Conservation (phyloP, 2,329 filamentous ascomycete species). For the Pyrenochaeta sp. region DNA sequence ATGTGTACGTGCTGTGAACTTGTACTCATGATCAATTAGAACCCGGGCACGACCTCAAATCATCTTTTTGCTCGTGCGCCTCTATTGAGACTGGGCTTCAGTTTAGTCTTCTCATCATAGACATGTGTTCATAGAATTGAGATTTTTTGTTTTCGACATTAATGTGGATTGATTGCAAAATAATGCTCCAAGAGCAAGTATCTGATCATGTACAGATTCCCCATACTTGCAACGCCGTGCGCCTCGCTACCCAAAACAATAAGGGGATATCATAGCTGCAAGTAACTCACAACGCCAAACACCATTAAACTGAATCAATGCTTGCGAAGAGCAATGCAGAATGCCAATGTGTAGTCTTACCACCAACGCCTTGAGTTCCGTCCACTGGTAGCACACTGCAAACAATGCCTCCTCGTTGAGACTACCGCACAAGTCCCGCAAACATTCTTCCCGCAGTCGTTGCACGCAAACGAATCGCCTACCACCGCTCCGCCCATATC, state of each 20-base stretch:
- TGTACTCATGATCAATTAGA: slow-evolving; percentile 1
- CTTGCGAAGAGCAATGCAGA: too few relatives aligned
- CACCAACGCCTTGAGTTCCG: slow-evolving; percentile 24
- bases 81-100: too few relatives aligned
- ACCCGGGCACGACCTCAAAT: slow-evolving; percentile 21
- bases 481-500: slow-evolving; percentile 34
- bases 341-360: slow-evolving; percentile 1
- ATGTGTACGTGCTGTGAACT: too few relatives aligned
- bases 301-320: neutral
- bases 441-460: slow-evolving; percentile 49
- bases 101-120: neutral
- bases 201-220: neutral
- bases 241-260: neutral
- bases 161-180: too few relatives aligned
- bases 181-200: too few relatives aligned
- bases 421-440: slow-evolving; percentile 55
- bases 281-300: neutral
- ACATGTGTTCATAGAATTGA: neutral
- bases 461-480: slow-evolving; percentile 47
- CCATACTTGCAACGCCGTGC: neutral
- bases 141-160: too few relatives aligned
- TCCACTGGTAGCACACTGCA: slow-evolving; percentile 49
- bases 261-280: slow-evolving; percentile 1
- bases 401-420: slow-evolving; percentile 48
- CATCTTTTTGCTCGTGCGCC: slow-evolving; percentile 11